Evolutionary conservation across 352 stramenopile species (phyloP).

Genomic region (Thalassiosira mediterranea): DNA sequence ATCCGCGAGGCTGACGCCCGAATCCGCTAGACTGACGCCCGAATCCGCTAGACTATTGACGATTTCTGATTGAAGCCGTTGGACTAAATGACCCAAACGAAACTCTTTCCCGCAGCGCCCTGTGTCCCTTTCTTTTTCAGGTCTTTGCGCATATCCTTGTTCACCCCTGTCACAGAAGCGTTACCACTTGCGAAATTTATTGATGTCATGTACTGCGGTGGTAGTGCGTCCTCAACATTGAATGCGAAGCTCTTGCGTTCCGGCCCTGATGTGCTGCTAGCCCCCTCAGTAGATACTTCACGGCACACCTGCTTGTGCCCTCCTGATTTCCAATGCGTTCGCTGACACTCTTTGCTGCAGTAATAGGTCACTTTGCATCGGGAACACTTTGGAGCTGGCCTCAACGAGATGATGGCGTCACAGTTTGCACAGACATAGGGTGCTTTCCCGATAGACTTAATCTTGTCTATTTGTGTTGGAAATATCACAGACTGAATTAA

Average conservation of each 20-base stretch:
- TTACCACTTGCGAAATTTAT: neutral
- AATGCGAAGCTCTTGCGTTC: constrained; percentile 1
- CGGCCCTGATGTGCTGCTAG: neutral
- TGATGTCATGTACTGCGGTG: neutral
- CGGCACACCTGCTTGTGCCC: constrained; percentile 13
- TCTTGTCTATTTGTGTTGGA: neutral
- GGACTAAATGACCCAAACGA: too few relatives aligned
- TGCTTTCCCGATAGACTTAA: neutral
- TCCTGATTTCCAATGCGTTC: constrained; percentile 16
- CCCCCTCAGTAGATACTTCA: neutral
- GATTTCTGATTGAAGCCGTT: too few relatives aligned
- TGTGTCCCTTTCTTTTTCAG: constrained; percentile 3
- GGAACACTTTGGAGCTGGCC: neutral
- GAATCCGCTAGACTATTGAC: too few relatives aligned
- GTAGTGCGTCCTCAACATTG: neutral
- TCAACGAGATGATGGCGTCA: neutral
- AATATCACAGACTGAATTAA: neutral
- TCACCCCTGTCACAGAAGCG: neutral
- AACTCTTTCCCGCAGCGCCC: too few relatives aligned
- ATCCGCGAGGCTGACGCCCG: too few relatives aligned
- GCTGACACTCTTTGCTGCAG: constrained; percentile 8
- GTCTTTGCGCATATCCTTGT: neutral
- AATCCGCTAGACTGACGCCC: too few relatives aligned
- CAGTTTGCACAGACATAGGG: neutral
- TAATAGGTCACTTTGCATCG: constrained; percentile 24